Evolutionary conservation across 1,284 basidiomycete genomes (phyloP), one percentile per base, ranked within the genome.

Genomic region (Ceratobasidium sp.): DNA sequence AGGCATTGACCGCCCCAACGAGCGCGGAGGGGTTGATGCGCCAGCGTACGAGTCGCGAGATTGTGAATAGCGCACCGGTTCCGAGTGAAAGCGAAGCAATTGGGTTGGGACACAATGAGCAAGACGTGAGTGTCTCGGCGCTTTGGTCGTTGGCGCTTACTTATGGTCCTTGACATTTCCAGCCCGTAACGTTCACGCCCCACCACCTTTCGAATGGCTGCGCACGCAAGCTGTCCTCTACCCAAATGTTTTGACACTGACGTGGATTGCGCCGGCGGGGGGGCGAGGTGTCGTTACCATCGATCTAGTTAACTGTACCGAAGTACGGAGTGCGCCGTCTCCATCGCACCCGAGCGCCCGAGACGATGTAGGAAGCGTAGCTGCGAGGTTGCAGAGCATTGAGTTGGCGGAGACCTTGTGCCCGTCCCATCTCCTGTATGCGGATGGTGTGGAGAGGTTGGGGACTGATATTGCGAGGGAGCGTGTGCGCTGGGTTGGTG

Each of bases 171-270:
- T 78, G 22, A 29, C 41, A 43, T 43, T 64, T 76, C 19, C 78
- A 96, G 95, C 92, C 94, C 0, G 83, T 93, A 95, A 96, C 76
- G 94, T 96, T 0, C 94, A 96, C 80, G 89, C 88, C n/a, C n/a
- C n/a, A n/a, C n/a, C n/a, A n/a, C n/a, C n/a, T n/a, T 96, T 90
- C 81, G 83, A 86, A 51, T 96, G 95, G 95, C 89, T 94, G 78
- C 86, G 90, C 76, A 93, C 92, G 76, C 92, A 94, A 79, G 94
- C 93, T 0, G 83, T 95, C 13, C 84, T 96, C 0, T 95, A 93
- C 79, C 88, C 89, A 0, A 89, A 92, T 76, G 90, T 92, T 81
- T 85, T 96, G 0, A 83, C 94, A 1, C 85, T 96, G 0, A 91
- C 89, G 13, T 96, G 94, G 94, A 86, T 94, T 69, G 90, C 92